phyloP scores from a whole-genome alignment of 768 basidiomycete species.

The Neoboletus brunneissimus region DNA sequence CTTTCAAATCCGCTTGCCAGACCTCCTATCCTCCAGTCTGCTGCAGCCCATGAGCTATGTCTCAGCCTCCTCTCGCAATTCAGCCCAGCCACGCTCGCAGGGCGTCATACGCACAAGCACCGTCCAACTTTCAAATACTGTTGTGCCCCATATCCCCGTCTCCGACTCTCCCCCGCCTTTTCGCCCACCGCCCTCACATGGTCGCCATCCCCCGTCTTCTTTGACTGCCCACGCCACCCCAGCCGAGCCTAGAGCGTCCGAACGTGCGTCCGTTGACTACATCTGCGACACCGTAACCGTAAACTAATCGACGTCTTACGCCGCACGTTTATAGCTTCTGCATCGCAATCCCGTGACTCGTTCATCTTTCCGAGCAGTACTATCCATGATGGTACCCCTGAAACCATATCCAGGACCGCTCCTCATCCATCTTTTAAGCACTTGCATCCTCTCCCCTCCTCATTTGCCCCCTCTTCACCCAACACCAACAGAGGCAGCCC shows the following conservation, averaged over 20 bases:
- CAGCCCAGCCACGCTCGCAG: constrained; percentile 47
- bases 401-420: constrained; percentile 17
- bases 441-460: constrained; percentile 18
- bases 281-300: constrained; percentile 8
- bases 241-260: constrained; percentile 18
- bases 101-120: constrained; percentile 65
- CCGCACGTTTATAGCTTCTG: constrained; percentile 26
- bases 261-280: constrained; percentile 23
- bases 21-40: constrained; percentile 39
- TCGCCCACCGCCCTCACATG: neutral
- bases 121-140: constrained; percentile 57
- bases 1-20: neutral
- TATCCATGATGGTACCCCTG: constrained; percentile 25
- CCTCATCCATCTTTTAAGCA: constrained; percentile 18
- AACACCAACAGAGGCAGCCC: constrained; percentile 25
- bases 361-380: constrained; percentile 39
- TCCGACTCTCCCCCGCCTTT: neutral
- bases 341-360: constrained; percentile 31
- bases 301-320: constrained; percentile 5
- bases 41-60: constrained; percentile 54
- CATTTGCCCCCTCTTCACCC: constrained; percentile 23
- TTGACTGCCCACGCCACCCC: constrained; percentile 15
- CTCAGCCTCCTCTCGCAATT: constrained; percentile 23
- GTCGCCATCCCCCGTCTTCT: neutral
- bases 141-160: constrained; percentile 26